Percentiles rank a stretch among this genome's conserved stretches.
These are phyloP conservation scores for Exophiala phaeomuriformis DNA, from an alignment of 2,329 filamentous ascomycete genomes.

Conservation along the genomic window DNA sequence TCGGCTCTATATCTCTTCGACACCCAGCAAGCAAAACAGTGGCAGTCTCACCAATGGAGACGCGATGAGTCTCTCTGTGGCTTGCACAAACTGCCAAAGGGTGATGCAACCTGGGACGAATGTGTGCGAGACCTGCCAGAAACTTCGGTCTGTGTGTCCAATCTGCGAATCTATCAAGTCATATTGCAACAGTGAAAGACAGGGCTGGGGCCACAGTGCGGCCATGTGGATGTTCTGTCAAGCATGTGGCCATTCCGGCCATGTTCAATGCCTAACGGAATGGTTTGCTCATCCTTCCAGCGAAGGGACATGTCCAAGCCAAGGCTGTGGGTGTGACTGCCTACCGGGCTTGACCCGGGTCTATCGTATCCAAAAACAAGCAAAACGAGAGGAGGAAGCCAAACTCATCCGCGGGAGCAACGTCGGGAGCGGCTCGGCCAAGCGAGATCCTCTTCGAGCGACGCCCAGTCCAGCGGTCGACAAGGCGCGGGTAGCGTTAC, in stretches of 20 bases:
- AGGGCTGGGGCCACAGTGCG: conserved; percentile 6
- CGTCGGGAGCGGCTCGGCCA: conserved; percentile 34
- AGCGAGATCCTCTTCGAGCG: conserved; percentile 40
- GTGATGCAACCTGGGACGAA: conserved; percentile 12
- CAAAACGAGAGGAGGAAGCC: conserved; percentile 28
- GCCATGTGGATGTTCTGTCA: conserved; percentile 51
- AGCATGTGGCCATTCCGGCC: conserved; percentile 54
- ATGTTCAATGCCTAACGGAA: conserved; percentile 49
- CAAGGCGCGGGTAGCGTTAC: conserved; percentile 40
- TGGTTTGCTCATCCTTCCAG: conserved; percentile 48
- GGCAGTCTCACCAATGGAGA: conserved; percentile 14
- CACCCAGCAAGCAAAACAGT: conserved; percentile 6
- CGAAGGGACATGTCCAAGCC: conserved; percentile 51
- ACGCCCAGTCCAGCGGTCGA: conserved; percentile 42
- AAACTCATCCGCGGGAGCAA: conserved; percentile 27
- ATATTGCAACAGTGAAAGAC: neutral
- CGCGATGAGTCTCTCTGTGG: conserved; percentile 8
- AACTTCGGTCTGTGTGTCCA: conserved; percentile 36
- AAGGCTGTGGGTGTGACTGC: conserved; percentile 55
- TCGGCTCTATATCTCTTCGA: conserved; percentile 2
- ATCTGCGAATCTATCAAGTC: conserved; percentile 41
- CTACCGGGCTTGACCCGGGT: conserved; percentile 44
- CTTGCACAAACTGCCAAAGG: conserved; percentile 20
- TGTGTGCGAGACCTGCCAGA: conserved; percentile 21
- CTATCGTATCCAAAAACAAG: conserved; percentile 33